Conservation (phyloP, 768 basidiomycete genomes). For the Mrakia frigida region DNA sequence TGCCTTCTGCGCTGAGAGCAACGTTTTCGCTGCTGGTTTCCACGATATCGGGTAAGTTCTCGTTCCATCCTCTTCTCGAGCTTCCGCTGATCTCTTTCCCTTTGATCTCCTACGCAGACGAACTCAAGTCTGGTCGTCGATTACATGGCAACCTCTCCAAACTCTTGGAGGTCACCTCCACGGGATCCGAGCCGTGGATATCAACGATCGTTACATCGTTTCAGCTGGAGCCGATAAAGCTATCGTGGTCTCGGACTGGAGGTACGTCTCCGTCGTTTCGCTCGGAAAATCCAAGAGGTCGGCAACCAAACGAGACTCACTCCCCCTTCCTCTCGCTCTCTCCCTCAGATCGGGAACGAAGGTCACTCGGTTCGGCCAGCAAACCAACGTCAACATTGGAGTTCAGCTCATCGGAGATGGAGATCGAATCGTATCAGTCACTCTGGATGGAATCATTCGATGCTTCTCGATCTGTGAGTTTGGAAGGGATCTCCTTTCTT, state of each 20-base stretch:
- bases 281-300: background rate
- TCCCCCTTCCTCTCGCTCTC: too few species aligned
- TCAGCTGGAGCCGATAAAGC: constrained; percentile 71
- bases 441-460: constrained; percentile 83
- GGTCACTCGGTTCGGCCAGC: constrained; percentile 84
- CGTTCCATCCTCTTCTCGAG: too few species aligned
- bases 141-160: constrained; percentile 53
- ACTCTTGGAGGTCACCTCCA: constrained; percentile 59
- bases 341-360: constrained; percentile 66
- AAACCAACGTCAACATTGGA: constrained; percentile 85
- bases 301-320: background rate
- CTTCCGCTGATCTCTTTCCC: too few species aligned
- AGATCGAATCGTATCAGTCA: constrained; percentile 81
- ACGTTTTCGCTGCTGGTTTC: constrained; percentile 87
- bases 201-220: constrained; percentile 77
- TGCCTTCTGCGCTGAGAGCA: constrained; percentile 75
- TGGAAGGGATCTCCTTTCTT: too few species aligned
- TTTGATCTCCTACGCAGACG: constrained; percentile 56
- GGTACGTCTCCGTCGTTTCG: constrained; percentile 12
- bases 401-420: constrained; percentile 69
- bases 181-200: constrained; percentile 80
- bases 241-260: constrained; percentile 58
- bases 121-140: constrained; percentile 78
- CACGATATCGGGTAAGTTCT: constrained; percentile 75
- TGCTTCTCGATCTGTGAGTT: constrained; percentile 82